Base-by-base conservation (phyloP, 345 rosid genomes). In the Arabis alpina region DNA sequence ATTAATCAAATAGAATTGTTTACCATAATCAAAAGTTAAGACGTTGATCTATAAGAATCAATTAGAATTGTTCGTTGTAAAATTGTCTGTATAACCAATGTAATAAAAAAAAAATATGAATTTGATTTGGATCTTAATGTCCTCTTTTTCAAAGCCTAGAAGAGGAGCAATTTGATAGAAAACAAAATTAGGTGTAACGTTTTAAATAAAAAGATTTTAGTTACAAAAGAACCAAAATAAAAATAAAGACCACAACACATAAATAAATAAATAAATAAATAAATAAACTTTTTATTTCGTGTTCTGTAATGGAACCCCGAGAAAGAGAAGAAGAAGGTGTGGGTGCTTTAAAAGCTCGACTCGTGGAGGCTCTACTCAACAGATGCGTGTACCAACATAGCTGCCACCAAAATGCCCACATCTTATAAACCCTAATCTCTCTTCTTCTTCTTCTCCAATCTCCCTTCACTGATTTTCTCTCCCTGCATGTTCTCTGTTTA, bases 321-420 rank as follows among this genome's bases (percentile, higher is more conserved):
- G 50, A 62, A 14, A 64, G 13, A 65, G 47, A 53, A 36, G 71
- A 50, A 13, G 62, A 19, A 19, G 23, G 23, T 19, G 53, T 61
- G 54, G 40, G 48, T 65, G 67, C 24, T 49, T 30, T 61, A 8
- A 56, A 70, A 70, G 80, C 43, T 61, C 53, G 79, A 78, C 88
- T 68, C 84, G 93, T 82, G 89, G 86, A 78, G 62, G 83, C 72
- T 52, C 24, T 65, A 68, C 19, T 52, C 40, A 64, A 41, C 82
- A 79, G 91, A 77, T 77, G 85, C 86, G 88, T 81, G 86, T 77
- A 74, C 1, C 5, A 3, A 79, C 70, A 36, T 52, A 72, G 82
- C 71, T 80, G 86, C 83, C 83, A 63, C 57, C 69, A 66, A 75
- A 75, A 75, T 74, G 83, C 78, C 80, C 70, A 32, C 80, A 54